Conservation (phyloP, 164 flowering plant genomes). For the Macadamia integrifolia region DNA sequence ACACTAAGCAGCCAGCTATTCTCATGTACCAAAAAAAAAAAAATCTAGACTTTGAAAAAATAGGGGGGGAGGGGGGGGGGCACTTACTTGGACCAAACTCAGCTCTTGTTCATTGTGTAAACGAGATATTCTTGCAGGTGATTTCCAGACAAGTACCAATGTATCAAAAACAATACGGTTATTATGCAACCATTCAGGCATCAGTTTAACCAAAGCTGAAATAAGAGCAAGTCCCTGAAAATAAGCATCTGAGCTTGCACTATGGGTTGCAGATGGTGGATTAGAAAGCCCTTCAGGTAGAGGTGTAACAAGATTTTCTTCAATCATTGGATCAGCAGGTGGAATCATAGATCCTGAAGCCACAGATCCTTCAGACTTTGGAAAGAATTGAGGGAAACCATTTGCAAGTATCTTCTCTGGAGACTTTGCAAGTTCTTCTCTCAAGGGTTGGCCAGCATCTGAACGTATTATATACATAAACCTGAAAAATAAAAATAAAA, state of each 20-base stretch:
- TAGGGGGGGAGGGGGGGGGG: too few relatives aligned
- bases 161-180: slow-evolving; percentile 84
- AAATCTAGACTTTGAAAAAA: too few relatives aligned
- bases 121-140: slow-evolving; percentile 85
- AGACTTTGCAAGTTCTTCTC: slow-evolving; percentile 97
- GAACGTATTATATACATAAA: slow-evolving; percentile 93
- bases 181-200: slow-evolving; percentile 87
- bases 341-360: slow-evolving; percentile 39
- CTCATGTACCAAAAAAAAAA: too few relatives aligned
- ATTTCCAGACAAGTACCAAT: slow-evolving; percentile 86
- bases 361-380: slow-evolving; percentile 45
- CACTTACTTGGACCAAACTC: slow-evolving; percentile 80
- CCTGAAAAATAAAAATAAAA: slow-evolving; percentile 31
- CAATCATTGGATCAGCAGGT: slow-evolving; percentile 35
- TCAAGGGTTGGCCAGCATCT: slow-evolving; percentile 97
- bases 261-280: slow-evolving; percentile 25
- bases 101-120: slow-evolving; percentile 86
- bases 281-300: slow-evolving; percentile 36
- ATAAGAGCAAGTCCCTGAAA: slow-evolving; percentile 91
- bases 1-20: too few relatives aligned
- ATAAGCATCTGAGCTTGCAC: slow-evolving; percentile 61
- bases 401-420: slow-evolving; percentile 82
- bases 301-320: slow-evolving; percentile 40
- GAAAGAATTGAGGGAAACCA: slow-evolving; percentile 74
- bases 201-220: slow-evolving; percentile 75